Percentiles rank a stretch among this genome's conserved stretches.
These are phyloP conservation scores for Colletotrichum lentis DNA, from an alignment of 2,329 filamentous ascomycete genomes.

Conservation along the genomic window DNA sequence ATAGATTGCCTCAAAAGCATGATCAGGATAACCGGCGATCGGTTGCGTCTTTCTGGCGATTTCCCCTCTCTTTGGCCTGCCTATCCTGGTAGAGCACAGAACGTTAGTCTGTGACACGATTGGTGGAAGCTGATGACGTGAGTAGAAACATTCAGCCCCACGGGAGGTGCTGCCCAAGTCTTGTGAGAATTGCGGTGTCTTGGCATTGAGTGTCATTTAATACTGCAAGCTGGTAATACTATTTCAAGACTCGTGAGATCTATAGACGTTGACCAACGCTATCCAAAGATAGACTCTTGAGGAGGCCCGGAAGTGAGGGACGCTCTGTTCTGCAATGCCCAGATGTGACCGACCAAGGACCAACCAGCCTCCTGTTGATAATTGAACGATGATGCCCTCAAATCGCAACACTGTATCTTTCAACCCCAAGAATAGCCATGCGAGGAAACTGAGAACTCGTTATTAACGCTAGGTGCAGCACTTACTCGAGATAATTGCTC, in stretches of 20 bases:
- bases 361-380: too few relatives aligned
- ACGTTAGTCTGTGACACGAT: neutral
- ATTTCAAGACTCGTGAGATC: neutral
- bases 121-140: neutral
- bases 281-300: too few relatives aligned
- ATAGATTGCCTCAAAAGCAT: neutral
- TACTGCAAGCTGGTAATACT: neutral
- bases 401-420: too few relatives aligned
- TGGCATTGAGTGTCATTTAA: neutral
- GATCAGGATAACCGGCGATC: neutral
- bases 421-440: too few relatives aligned
- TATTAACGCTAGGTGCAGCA: too few relatives aligned
- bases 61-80: slow-evolving; percentile 9
- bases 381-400: too few relatives aligned
- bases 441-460: too few relatives aligned
- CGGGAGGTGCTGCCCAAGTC: neutral
- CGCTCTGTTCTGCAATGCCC: too few relatives aligned
- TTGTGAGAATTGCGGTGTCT: neutral
- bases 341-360: too few relatives aligned
- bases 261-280: neutral
- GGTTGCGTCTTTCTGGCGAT: neutral
- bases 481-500: too few relatives aligned
- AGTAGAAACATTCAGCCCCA: neutral
- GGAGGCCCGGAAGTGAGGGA: too few relatives aligned
- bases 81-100: neutral